Evolutionary conservation across 257 asterid genomes (phyloP), one percentile per base, ranked within the genome.

Genomic region (Forsythia suspensa): DNA sequence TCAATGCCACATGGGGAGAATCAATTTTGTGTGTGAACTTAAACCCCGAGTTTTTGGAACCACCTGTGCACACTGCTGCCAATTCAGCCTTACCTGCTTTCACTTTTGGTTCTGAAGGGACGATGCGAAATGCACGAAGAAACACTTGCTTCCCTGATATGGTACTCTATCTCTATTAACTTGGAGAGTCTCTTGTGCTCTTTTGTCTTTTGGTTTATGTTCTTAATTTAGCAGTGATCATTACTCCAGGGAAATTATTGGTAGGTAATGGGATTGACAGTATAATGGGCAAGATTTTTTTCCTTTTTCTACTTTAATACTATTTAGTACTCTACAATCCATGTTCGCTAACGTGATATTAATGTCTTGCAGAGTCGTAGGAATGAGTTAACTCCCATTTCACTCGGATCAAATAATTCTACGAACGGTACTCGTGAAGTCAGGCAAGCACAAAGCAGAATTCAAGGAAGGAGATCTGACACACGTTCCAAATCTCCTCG

Each of bases 71-170:
- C 6, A 16, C 46, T 46, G 65, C 77, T 76, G 75, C 48, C 72
- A 81, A 68, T 61, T 76, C 52, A 29, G 34, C 51, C 43, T 55
- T 84, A 18, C 66, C 77, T 12, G 20, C 21, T 82, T 57, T 76
- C 72, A 41, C 75, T 73, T 61, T 70, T 63, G 44, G 81, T 65
- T 66, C 81, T 3, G 79, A 80, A 55, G 85, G 77, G 57, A 48
- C 15, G 71, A 78, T 51, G 41, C 71, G 21, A 36, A 86, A 18
- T 59, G 74, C 80, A n/a, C 72, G 79, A 66, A 84, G 90, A 75
- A 82, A 81, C 78, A 77, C 82, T 73, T 86, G 41, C 76, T 76
- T 82, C 0, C 85, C 83, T 15, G 68, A 48, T 5, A 51, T 9
- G 82, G 92, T 88, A 73, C 11, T 20, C 24, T 18, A 3, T 42